Evolutionary conservation across 1,284 basidiomycete genomes (phyloP).

Genomic region (Apiotrichum domesticum): DNA sequence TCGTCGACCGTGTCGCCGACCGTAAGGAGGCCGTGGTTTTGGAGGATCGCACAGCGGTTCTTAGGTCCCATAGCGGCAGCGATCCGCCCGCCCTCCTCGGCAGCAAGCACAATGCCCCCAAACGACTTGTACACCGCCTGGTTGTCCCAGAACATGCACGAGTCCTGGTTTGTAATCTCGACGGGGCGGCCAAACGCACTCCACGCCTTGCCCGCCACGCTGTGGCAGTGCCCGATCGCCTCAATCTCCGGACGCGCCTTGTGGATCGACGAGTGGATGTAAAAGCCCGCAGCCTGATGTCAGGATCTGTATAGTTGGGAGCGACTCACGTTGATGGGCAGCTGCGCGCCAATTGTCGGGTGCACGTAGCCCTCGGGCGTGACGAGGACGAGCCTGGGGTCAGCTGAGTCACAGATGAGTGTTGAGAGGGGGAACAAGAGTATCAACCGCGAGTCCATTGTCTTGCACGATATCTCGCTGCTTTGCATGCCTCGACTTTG

Average conservation of each 20-base stretch:
- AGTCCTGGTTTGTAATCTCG: slow-evolving; percentile 42
- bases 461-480: too few species aligned
- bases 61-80: slow-evolving; percentile 53
- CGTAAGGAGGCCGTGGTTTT: slow-evolving; percentile 60
- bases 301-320: too few species aligned
- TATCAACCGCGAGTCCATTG: too few species aligned
- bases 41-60: slow-evolving; percentile 44
- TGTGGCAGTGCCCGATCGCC: slow-evolving; percentile 62
- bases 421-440: too few species aligned
- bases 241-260: slow-evolving; percentile 58
- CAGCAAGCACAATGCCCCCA: slow-evolving; percentile 56
- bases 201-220: slow-evolving; percentile 42
- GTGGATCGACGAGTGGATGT: slow-evolving; percentile 57
- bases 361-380: slow-evolving; percentile 38
- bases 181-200: slow-evolving; percentile 23
- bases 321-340: slow-evolving; percentile 33
- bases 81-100: slow-evolving; percentile 58
- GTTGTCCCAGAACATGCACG: slow-evolving; percentile 31
- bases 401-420: too few species aligned
- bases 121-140: slow-evolving; percentile 47
- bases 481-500: too few species aligned
- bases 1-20: slow-evolving; percentile 45
- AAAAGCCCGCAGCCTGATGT: slow-evolving; percentile 48
- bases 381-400: slow-evolving; percentile 36
- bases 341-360: slow-evolving; percentile 35